Evolutionary conservation across 192 early-diverging fungal genomes (phyloP), one percentile per base, ranked within the genome.

Genomic region (Thamnidium elegans): DNA sequence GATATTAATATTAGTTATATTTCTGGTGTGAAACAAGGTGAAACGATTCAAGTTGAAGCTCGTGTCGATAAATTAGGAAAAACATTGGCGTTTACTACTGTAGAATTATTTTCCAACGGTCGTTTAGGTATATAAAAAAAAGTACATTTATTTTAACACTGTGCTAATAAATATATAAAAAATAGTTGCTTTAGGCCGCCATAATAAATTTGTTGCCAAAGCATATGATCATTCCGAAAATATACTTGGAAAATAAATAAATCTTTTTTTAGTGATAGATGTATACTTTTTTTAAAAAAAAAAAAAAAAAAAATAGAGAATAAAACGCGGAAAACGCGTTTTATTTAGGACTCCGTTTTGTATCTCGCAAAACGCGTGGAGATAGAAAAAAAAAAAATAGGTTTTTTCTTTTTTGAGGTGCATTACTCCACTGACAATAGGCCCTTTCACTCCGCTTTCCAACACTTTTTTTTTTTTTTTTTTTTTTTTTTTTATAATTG

Each of bases 1-100:
- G 83, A 85, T 71, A 54, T 85, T 26, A 85, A 85, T 54, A 62
- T 85, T 8, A 78, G 77, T 47, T 85, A 79, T 65, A 58, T 85
- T 7, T 79, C 79, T 1, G 55, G 75, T 7, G 80, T 76, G 32
- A 81, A 75, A 52, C 42, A 75, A 20, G 76, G 74, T 14, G 79
- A 85, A 30, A 73, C 63, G 21, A 48, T 84, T 1, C 52, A 45
- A 3, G 74, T 84, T 43, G 71, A 79, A 26, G 78, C 81, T 26
- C 58, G 68, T 32, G 82, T 79, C 50, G 79, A 79, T 55, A 82
- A 78, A 52, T 34, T 85, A 20, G 83, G 83, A 23, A 80, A 78
- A 31, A 76, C 80, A 10, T 59, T 85, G n/a, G 83, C 83, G 0
- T 82, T 73, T 32, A 85, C 83, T 0, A 58, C 63, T 0, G 61